Base-by-base conservation (phyloP, 2,329 filamentous ascomycete genomes). In the Colletotrichum sp. region DNA sequence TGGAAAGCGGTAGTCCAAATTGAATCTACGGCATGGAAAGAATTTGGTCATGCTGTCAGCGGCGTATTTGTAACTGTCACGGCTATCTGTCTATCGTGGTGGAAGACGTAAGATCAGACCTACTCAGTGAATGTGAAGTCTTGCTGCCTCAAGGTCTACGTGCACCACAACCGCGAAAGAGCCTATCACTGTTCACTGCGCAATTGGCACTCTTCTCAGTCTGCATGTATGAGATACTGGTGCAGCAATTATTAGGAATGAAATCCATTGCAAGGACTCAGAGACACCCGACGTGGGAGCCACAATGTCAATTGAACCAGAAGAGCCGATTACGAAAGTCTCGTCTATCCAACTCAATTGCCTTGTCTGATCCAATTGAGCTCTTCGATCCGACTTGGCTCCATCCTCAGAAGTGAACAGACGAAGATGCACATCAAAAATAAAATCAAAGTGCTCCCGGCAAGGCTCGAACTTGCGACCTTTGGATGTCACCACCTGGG, bases 381-480 rank as follows among this genome's bases (percentile, higher is more conserved):
- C 18, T 48, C 44, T 48, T 22, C 6, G 1, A 6, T 5, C 1
- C 1, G 3, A 48, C 44, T 48, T 13, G n/a, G 2, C 10, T 48
- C 22, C 44, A 4, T 48, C 44, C n/a, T 48, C 44, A 2, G 1
- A 48, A 22, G 18, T 1, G 0, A 48, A 22, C 6, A 48, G 44
- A 13, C 44, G 39, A 12, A 44, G 39, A 48, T 48, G n/a, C n/a
- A 48, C 44, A 48, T 22, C 44, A 22, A 48, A 48, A 48, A 48
- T 7, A 9, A 1, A 6, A 22, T 3, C n/a, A 4, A 4, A 48
- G n/a, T 74, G 60, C 64, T 57, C 44, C 65, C 59, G 67, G 57
- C 39, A 68, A 73, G 71, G 65, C 72, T 74, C 44, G 67, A 74
- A 74, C 67, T 74, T 44, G 44, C 65, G 72, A 74, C 59, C 72